Base-by-base conservation (phyloP, 768 basidiomycete species). In the Lactifluus rugatus region DNA sequence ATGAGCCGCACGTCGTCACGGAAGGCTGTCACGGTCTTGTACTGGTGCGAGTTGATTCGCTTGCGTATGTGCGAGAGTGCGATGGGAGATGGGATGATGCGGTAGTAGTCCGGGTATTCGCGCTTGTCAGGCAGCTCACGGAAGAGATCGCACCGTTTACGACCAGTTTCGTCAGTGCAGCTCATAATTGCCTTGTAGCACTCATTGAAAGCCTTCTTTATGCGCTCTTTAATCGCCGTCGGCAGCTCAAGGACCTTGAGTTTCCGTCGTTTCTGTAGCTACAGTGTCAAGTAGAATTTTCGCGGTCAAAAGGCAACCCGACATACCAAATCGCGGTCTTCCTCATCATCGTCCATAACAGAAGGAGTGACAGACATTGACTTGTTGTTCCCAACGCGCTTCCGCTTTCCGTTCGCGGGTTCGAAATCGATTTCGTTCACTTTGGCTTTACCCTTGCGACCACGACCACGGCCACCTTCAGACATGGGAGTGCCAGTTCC, bases 61-160 rank as follows among this genome's bases (percentile, higher is more conserved):
- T 93, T 93, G 53, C 87, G 86, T 65, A 98, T 85, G 57, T 84
- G 81, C 21, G 88, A 84, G 61, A 99, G 79, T 25, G 90, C 85
- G 66, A 99, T 97, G 3, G 95, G 95, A 48, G 83, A 79, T 2
- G 74, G 76, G 72, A 99, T 97, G 66, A 93, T 78, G 56, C 85
- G 80, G 70, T 94, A 96, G 69, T 97, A 99, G 67, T 93, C 89
- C 31, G 92, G 91, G 66, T 94, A 94, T 56, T 87, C 83, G 88
- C 83, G 79, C 71, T 76, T 84, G 67, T 87, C 84, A 5, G 92
- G 92, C n/a, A 89, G 77, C 61, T 91, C 89, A 57, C 82, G 80
- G 81, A 95, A 95, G 44, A 94, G 78, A 59, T 91, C 89, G 65
- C 88, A 89, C 17, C 89, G 85, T 70, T 83, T 85, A 52, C 91